Evolutionary conservation across 768 basidiomycete genomes (phyloP).

Genomic region (Xerocomellus dryophilus): DNA sequence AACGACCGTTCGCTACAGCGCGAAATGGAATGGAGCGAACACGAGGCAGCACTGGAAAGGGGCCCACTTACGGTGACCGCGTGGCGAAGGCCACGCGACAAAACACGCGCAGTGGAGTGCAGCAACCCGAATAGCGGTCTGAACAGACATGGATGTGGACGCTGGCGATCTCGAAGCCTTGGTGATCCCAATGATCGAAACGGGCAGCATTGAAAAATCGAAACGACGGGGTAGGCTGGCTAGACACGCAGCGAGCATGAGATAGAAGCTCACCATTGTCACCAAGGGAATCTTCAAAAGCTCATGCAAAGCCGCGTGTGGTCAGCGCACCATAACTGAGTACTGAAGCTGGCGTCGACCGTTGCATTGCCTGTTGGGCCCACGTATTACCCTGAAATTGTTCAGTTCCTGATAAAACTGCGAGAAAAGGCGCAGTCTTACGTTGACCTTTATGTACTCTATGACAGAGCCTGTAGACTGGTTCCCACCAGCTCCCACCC

Average conservation of each 20-base stretch:
- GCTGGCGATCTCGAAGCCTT: background rate
- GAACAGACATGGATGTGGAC: background rate
- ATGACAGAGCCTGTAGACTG: too few relatives aligned
- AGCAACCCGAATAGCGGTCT: background rate
- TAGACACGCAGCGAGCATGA: background rate
- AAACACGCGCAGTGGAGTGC: background rate
- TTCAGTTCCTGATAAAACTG: too few relatives aligned
- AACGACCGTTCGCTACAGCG: constrained; percentile 12
- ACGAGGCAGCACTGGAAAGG: constrained; percentile 33
- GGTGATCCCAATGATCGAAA: background rate
- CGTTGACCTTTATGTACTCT: too few relatives aligned
- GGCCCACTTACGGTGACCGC: constrained; percentile 17
- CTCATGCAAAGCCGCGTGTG: background rate
- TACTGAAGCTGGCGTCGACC: background rate
- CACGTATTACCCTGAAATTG: too few relatives aligned
- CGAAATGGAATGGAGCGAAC: constrained; percentile 21
- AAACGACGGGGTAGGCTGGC: background rate
- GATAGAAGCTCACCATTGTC: background rate
- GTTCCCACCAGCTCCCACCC: too few relatives aligned
- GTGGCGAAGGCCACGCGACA: constrained; percentile 17
- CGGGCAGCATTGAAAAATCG: background rate
- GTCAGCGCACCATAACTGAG: too few relatives aligned
- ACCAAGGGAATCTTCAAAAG: background rate
- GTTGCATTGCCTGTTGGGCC: background rate
- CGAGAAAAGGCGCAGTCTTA: too few relatives aligned